phyloP scores from a whole-genome alignment of 176 grass and related monocot species.

The Triticum turgidum region DNA sequence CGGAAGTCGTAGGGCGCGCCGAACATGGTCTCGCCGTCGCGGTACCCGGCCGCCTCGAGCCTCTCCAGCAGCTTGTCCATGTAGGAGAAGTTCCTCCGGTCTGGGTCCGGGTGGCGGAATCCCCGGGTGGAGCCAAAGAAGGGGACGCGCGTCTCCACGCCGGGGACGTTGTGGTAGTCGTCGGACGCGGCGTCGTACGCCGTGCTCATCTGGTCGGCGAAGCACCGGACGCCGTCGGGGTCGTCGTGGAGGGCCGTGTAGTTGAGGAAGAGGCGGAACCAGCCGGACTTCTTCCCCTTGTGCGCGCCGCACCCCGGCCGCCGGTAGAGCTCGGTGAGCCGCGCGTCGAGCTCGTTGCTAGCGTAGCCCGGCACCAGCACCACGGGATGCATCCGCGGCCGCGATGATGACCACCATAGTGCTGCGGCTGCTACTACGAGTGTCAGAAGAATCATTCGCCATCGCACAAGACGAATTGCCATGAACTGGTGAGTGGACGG shows the following conservation, averaged over 20 bases:
- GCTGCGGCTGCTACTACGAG: not conserved
- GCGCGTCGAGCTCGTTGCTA: slow-evolving; percentile 62
- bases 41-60: slow-evolving; percentile 42
- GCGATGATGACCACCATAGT: not conserved
- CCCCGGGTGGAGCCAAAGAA: slow-evolving; percentile 38
- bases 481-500: not conserved
- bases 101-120: slow-evolving; percentile 31
- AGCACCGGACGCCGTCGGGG: slow-evolving; percentile 26
- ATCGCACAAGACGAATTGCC: not conserved
- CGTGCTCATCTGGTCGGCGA: slow-evolving; percentile 41
- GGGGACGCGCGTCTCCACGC: slow-evolving; percentile 51
- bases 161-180: slow-evolving; percentile 48
- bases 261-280: slow-evolving; percentile 59
- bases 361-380: slow-evolving; percentile 58
- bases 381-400: not conserved
- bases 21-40: slow-evolving; percentile 47
- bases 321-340: slow-evolving; percentile 44
- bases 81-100: slow-evolving; percentile 17
- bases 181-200: slow-evolving; percentile 30
- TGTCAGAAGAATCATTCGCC: not conserved
- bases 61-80: slow-evolving; percentile 38
- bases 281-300: not conserved
- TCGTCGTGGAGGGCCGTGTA: slow-evolving; percentile 19
- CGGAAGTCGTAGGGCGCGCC: slow-evolving; percentile 63
- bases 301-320: slow-evolving; percentile 25